Percentiles rank a stretch among this genome's conserved stretches.
Evolutionary conservation across 2,329 filamentous ascomycete species (phyloP).

Genomic region (Sporothrix sp.): DNA sequence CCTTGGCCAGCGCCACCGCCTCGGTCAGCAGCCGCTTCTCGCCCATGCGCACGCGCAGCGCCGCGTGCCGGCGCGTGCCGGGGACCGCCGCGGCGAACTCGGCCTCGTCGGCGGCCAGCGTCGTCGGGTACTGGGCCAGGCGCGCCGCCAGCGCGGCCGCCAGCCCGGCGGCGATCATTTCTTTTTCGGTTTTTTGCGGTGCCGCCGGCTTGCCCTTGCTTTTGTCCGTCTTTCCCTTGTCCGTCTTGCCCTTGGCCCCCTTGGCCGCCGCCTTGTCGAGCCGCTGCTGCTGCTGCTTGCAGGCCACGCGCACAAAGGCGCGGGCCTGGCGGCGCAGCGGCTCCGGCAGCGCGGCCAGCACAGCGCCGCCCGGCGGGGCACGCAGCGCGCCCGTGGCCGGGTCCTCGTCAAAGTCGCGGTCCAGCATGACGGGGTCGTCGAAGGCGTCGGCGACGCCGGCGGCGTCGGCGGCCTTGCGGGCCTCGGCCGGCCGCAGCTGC

Average conservation of each 20-base stretch:
- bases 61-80: conserved; percentile 20
- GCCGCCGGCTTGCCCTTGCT: not conserved
- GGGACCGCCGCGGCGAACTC: not conserved
- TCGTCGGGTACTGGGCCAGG: conserved; percentile 23
- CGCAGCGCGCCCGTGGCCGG: conserved; percentile 38
- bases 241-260: conserved; percentile 15
- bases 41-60: conserved; percentile 27
- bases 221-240: not conserved
- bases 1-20: conserved; percentile 17
- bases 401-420: conserved; percentile 43
- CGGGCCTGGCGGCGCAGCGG: conserved; percentile 45
- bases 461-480: conserved; percentile 29
- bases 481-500: conserved; percentile 22
- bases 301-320: conserved; percentile 38
- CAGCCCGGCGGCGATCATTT: conserved; percentile 34
- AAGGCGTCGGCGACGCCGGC: conserved; percentile 57
- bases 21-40: conserved; percentile 27
- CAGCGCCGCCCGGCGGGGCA: conserved; percentile 14
- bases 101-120: conserved; percentile 23
- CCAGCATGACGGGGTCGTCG: conserved; percentile 66
- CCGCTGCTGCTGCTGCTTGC: conserved; percentile 27
- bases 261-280: conserved; percentile 15
- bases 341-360: conserved; percentile 35
- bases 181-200: conserved; percentile 8
- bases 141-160: conserved; percentile 22